phyloP scores from a whole-genome alignment of 139 green algal genomes.

The Picochlorum sp. region DNA sequence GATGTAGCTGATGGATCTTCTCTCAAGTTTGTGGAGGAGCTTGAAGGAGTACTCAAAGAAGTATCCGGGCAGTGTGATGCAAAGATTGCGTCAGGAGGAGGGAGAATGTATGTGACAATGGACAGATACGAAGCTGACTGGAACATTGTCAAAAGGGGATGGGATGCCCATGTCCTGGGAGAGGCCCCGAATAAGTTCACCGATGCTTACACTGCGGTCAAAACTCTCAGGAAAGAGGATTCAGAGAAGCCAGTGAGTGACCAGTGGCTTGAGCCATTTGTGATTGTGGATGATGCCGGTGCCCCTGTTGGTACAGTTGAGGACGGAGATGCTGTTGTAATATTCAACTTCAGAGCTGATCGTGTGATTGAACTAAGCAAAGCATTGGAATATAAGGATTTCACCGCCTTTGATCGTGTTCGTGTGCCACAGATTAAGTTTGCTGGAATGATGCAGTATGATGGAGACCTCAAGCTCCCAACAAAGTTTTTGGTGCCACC shows the following conservation, averaged over 20 bases:
- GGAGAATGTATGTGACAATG: slow-evolving; percentile 94
- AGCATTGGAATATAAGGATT: slow-evolving; percentile 80
- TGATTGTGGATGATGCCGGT: slow-evolving; percentile 70
- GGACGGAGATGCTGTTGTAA: slow-evolving; percentile 37
- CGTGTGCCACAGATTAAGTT: slow-evolving; percentile 64
- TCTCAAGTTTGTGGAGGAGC: slow-evolving; percentile 57
- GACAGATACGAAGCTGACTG: slow-evolving; percentile 96
- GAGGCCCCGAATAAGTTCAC: slow-evolving; percentile 75
- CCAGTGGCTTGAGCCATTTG: slow-evolving; percentile 78
- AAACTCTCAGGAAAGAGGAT: slow-evolving; percentile 41
- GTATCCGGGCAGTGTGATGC: slow-evolving; percentile 52
- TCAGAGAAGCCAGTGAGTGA: slow-evolving; percentile 57
- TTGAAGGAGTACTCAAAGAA: slow-evolving; percentile 60
- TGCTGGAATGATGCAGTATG: slow-evolving; percentile 96
- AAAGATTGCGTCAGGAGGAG: slow-evolving; percentile 84
- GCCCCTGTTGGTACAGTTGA: slow-evolving; percentile 80
- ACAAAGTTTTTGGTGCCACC: slow-evolving; percentile 85
- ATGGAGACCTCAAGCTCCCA: slow-evolving; percentile 93
- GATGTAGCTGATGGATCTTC: slow-evolving; percentile 85
- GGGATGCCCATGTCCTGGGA: slow-evolving; percentile 87
- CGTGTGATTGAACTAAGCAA: slow-evolving; percentile 92
- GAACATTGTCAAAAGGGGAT: slow-evolving; percentile 90
- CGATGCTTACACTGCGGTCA: slow-evolving; percentile 26
- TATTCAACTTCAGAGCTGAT: slow-evolving; percentile 96
- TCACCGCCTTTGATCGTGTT: slow-evolving; percentile 65